Evolutionary conservation across 306 rosid genomes (phyloP).

Genomic region (Crotalaria pallida): DNA sequence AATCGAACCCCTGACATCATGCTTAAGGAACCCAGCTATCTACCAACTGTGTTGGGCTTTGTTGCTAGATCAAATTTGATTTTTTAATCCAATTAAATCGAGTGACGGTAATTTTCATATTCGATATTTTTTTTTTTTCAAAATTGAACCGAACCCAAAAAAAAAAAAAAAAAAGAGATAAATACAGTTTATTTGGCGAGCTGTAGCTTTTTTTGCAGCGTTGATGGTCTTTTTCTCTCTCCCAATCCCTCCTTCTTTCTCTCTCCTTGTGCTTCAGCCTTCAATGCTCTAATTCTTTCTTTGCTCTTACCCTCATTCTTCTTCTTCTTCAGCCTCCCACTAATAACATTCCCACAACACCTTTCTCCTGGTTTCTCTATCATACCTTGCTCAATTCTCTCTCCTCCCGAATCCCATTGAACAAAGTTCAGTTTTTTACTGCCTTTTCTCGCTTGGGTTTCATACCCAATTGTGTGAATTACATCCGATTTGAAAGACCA

Average conservation of each 20-base stretch:
- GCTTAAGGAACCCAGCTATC: too few relatives aligned
- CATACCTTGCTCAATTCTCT: background rate
- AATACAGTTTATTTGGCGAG: too few relatives aligned
- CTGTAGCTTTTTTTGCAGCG: constrained; percentile 35
- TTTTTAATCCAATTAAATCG: too few relatives aligned
- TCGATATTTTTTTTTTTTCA: too few relatives aligned
- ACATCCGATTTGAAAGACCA: constrained; percentile 29
- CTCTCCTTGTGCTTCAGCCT: constrained; percentile 14
- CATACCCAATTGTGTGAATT: constrained; percentile 24
- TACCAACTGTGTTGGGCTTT: too few relatives aligned
- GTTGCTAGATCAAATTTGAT: too few relatives aligned
- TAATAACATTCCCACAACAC: constrained; percentile 1
- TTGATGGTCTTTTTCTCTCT: constrained; percentile 27
- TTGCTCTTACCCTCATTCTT: background rate
- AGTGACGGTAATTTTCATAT: too few relatives aligned
- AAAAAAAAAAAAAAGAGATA: too few relatives aligned
- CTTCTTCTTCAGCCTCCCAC: background rate
- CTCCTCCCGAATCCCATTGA: constrained; percentile 22
- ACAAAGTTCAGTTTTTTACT: constrained; percentile 35
- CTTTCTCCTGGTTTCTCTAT: constrained; percentile 23
- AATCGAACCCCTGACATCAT: too few relatives aligned
- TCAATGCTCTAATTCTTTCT: constrained; percentile 60
- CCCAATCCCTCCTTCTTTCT: background rate
- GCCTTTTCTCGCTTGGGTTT: background rate
- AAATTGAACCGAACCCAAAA: too few relatives aligned